Conservation (phyloP, 148 eudicot species). For the Nepenthes gracilis region DNA sequence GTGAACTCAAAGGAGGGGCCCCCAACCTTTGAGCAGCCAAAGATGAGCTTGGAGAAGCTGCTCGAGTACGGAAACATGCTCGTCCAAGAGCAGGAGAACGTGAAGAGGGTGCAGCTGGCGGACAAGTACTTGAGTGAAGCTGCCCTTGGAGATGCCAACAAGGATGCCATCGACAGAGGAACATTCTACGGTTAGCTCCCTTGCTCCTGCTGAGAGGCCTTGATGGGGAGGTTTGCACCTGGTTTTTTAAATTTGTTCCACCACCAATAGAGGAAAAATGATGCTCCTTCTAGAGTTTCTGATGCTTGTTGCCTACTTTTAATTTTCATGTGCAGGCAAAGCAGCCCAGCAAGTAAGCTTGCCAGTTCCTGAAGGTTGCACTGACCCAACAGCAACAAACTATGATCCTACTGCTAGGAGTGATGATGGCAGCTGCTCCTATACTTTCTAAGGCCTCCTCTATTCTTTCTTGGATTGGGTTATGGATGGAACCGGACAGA, state of each 20-base stretch:
- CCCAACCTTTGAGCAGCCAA: constrained; percentile 64
- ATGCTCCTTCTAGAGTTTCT: not conserved
- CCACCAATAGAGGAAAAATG: too few species aligned
- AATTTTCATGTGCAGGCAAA: constrained; percentile 31
- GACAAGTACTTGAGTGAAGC: constrained; percentile 67
- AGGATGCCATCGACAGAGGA: constrained; percentile 53
- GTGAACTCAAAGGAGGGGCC: constrained; percentile 88
- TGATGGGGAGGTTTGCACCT: too few species aligned
- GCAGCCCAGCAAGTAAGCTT: constrained; percentile 64
- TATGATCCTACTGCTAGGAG: constrained; percentile 83
- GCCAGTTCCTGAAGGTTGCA: constrained; percentile 81
- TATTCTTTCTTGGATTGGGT: not conserved
- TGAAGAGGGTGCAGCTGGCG: constrained; percentile 92
- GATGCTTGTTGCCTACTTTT: not conserved
- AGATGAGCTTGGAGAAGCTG: constrained; percentile 64
- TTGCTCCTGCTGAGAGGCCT: constrained; percentile 4
- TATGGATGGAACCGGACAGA: not conserved
- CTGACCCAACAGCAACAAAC: constrained; percentile 54
- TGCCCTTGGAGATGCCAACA: constrained; percentile 90
- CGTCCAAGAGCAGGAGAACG: constrained; percentile 82
- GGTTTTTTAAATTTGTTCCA: too few species aligned
- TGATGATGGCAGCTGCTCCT: constrained; percentile 73
- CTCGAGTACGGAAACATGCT: constrained; percentile 81
- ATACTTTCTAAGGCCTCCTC: constrained; percentile 26
- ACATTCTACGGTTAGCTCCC: constrained; percentile 52